Evolutionary conservation across 495 filamentous ascomycete genomes (phyloP), one percentile per base, ranked within the genome.

Genomic region (Aspergillus baeticus): DNA sequence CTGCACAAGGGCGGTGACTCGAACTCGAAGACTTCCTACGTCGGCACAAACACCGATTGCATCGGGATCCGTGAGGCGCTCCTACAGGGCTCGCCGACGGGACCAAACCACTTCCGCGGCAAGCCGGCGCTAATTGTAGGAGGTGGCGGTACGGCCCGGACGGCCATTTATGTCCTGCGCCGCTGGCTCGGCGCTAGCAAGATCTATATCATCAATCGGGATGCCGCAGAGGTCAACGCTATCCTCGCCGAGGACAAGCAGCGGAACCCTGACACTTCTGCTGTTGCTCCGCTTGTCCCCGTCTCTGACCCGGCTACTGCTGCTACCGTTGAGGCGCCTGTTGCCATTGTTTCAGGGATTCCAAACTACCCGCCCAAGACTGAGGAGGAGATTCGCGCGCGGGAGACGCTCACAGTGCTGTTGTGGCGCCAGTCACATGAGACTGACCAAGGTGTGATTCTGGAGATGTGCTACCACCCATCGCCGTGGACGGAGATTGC

Each of bases 391-490:
- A 73, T 77, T 42, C 60, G 68, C 23, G 75, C 82, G 42, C 73
- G 87, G 13, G 64, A 66, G 11, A 77, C 87, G 13, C 70, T 82
- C n/a, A 73, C 84, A 69, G 70, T 73, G 13, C 76, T 90, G 62
- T 62, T 87, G 41, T 66, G 65, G 1, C 50, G 50, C 38, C 66
- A 43, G 57, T 54, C 26, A 36, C 49, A 60, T n/a, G 42, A 45
- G 20, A 31, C 63, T 48, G 69, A 75, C 49, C 85, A 87, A 73
- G 87, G 87, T 10, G 81, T 81, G 7, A 83, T 91, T 35, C 68
- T 90, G 58, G 88, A 91, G 71, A 90, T 91, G 87, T 89, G 87
- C 73, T 90, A 91, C 65, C 86, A 89, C 63, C 87, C 87, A 1
- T 70, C 74, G 37, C 85, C 86, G 0, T 82, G 81, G 68, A 91